phyloP scores from a whole-genome alignment of 1,139 yeast genomes.

The Kazachstania sp. region DNA sequence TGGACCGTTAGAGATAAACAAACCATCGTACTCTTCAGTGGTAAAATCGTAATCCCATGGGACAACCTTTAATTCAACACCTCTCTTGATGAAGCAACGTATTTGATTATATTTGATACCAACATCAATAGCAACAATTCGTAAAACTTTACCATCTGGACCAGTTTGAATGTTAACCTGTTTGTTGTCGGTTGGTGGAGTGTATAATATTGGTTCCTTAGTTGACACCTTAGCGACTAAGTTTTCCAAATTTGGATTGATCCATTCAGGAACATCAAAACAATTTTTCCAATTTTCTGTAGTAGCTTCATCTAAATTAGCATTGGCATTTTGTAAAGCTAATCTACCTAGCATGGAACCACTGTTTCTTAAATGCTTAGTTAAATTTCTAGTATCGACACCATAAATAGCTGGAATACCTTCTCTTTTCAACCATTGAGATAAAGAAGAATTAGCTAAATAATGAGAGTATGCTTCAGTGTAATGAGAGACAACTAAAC shows the following conservation, averaged over 20 bases:
- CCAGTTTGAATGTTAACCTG: slow-evolving; percentile 39
- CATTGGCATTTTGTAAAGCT: slow-evolving; percentile 47
- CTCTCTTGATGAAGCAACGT: slow-evolving; percentile 91
- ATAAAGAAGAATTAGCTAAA: slow-evolving; percentile 86
- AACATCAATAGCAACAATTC: slow-evolving; percentile 88
- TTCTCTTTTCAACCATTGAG: slow-evolving; percentile 86
- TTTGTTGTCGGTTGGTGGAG: slow-evolving; percentile 46
- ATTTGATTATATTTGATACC: slow-evolving; percentile 98
- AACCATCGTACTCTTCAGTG: slow-evolving; percentile 77
- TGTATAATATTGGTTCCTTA: slow-evolving; percentile 62
- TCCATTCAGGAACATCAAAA: slow-evolving; percentile 79
- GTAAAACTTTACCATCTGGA: slow-evolving; percentile 65
- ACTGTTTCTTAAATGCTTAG: slow-evolving; percentile 82
- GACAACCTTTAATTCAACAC: slow-evolving; percentile 91
- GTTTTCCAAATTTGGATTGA: slow-evolving; percentile 85
- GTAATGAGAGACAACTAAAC: slow-evolving; percentile 93
- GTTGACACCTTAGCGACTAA: slow-evolving; percentile 86
- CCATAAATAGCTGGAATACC: slow-evolving; percentile 95
- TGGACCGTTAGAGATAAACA: slow-evolving; percentile 96
- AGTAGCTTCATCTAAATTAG: slow-evolving; percentile 37
- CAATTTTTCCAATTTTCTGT: slow-evolving; percentile 47
- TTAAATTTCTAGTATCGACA: slow-evolving; percentile 91
- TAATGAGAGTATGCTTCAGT: slow-evolving; percentile 93
- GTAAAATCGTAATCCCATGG: slow-evolving; percentile 92
- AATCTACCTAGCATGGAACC: slow-evolving; percentile 92